Percentiles rank a stretch among this genome's conserved stretches.
Evolutionary conservation across 108 stramenopile genomes (phyloP).

Genomic region (Fistulifera solaris): DNA sequence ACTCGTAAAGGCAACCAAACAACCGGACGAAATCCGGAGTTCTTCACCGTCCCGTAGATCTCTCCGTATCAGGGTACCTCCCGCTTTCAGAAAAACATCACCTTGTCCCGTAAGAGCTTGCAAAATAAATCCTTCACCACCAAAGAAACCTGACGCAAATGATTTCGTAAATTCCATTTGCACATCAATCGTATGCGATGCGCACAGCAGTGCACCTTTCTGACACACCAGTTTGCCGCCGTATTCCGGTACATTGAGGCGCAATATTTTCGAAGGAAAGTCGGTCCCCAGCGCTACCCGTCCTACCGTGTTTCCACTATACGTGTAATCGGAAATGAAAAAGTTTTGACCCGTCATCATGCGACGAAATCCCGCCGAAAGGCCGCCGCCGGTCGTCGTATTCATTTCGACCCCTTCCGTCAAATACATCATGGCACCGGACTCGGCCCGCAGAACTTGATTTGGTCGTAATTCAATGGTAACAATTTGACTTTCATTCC

Average conservation of each 20-base stretch:
- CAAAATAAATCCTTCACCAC: constrained; percentile 88
- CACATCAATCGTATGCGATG: constrained; percentile 68
- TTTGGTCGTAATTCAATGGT: constrained; percentile 57
- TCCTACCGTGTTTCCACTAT: constrained; percentile 31
- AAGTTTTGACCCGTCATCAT: constrained; percentile 89
- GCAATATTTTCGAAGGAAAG: constrained; percentile 83
- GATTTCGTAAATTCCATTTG: constrained; percentile 80
- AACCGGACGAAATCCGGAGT: constrained; percentile 76
- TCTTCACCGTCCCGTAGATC: constrained; percentile 65
- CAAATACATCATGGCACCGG: constrained; percentile 90
- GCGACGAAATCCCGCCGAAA: constrained; percentile 52
- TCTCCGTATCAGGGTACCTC: constrained; percentile 74
- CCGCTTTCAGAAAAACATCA: constrained; percentile 85
- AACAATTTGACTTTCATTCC: constrained; percentile 81
- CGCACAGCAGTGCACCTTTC: constrained; percentile 82
- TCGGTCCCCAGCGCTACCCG: constrained; percentile 84
- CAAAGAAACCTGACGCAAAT: constrained; percentile 82
- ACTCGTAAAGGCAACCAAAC: constrained; percentile 72
- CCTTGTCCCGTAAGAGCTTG: constrained; percentile 78
- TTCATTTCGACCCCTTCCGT: constrained; percentile 83
- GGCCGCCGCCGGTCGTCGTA: constrained; percentile 73
- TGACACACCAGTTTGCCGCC: constrained; percentile 82
- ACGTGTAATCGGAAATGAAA: constrained; percentile 84
- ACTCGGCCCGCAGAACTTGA: constrained; percentile 80
- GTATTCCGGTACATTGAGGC: constrained; percentile 66